phyloP scores from a whole-genome alignment of 352 stramenopile genomes.

The Phytophthora capsici region DNA sequence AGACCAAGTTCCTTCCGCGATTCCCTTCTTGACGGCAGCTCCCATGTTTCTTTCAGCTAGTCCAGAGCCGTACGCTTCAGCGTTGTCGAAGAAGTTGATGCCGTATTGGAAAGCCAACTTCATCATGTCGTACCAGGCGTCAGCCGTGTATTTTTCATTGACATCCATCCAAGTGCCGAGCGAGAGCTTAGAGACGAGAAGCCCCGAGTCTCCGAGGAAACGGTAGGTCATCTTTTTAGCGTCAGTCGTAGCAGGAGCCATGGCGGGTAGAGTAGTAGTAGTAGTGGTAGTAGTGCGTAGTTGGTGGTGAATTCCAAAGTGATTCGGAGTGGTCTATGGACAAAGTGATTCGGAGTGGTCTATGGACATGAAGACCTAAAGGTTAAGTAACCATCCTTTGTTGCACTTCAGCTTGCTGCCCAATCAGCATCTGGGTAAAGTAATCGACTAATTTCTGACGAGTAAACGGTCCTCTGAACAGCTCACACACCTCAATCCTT shows the following conservation, averaged over 20 bases:
- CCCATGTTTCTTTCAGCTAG: conserved; percentile 44
- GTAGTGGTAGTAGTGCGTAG: background rate
- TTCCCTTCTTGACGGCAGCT: conserved; percentile 38
- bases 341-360: too few relatives aligned
- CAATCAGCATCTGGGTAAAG: too few relatives aligned
- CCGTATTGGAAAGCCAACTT: conserved; percentile 37
- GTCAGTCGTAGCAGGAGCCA: background rate
- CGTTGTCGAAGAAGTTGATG: conserved; percentile 65
- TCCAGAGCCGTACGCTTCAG: conserved; percentile 38
- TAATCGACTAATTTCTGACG: too few relatives aligned
- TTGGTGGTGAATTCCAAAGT: background rate
- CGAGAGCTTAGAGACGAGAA: conserved; percentile 46
- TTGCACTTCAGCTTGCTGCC: too few relatives aligned
- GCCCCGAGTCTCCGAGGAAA: background rate
- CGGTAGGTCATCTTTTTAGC: background rate
- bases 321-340: background rate
- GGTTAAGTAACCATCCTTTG: too few relatives aligned
- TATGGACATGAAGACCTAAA: too few relatives aligned
- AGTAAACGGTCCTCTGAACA: too few relatives aligned
- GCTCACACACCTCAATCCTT: too few relatives aligned
- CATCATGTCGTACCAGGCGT: conserved; percentile 41
- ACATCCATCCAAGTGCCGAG: conserved; percentile 41
- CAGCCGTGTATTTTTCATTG: conserved; percentile 16
- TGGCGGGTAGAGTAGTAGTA: too few relatives aligned
- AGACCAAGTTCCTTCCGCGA: conserved; percentile 22